Evolutionary conservation across 2,329 filamentous ascomycete species (phyloP).

Genomic region (Colletotrichum chlorophyti): DNA sequence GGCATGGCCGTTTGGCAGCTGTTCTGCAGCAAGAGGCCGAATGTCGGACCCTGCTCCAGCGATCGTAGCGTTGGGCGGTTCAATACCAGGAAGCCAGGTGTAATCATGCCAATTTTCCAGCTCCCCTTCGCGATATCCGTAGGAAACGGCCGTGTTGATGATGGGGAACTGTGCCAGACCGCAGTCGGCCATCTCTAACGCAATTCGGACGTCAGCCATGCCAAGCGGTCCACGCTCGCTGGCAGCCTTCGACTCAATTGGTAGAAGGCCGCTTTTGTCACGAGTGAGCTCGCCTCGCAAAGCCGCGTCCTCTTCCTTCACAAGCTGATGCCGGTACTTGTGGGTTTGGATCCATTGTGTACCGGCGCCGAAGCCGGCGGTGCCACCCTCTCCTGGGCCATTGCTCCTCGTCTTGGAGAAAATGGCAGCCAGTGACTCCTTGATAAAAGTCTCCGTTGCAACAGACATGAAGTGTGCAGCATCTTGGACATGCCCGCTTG

Average conservation of each 20-base stretch:
- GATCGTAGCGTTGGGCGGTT: constrained; percentile 7
- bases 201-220: constrained; percentile 79
- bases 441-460: constrained; percentile 72
- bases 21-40: constrained; percentile 38
- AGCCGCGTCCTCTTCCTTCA: constrained; percentile 76
- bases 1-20: constrained; percentile 55
- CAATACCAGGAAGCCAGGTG: constrained; percentile 51
- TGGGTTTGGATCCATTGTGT: constrained; percentile 79
- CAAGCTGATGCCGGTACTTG: constrained; percentile 77
- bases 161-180: constrained; percentile 81
- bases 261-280: constrained; percentile 79
- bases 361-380: constrained; percentile 68
- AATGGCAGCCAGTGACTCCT: constrained; percentile 68
- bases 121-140: constrained; percentile 78
- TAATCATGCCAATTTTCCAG: constrained; percentile 72
- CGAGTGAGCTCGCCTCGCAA: constrained; percentile 76
- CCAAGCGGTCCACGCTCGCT: constrained; percentile 74
- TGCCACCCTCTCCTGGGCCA: constrained; percentile 67
- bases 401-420: constrained; percentile 71
- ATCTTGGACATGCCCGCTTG: constrained; percentile 64
- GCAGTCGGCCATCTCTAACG: constrained; percentile 77
- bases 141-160: constrained; percentile 72
- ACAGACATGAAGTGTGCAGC: constrained; percentile 69
- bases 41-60: constrained; percentile 37
- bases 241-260: constrained; percentile 80